Conservation (phyloP, 2,329 filamentous ascomycete genomes). For the Aspergillus awamori region DNA sequence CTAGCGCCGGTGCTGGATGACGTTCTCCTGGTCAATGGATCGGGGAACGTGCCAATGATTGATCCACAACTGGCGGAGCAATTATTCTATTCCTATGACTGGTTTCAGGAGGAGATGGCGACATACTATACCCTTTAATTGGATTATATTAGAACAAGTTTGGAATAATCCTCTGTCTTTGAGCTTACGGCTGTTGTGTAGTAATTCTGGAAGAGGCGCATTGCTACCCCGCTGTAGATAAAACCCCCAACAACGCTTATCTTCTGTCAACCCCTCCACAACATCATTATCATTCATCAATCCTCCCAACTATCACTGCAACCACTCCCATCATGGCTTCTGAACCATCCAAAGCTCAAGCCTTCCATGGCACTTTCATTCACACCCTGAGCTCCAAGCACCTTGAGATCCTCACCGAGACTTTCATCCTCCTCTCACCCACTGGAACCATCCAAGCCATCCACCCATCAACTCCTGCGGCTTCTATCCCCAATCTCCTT, state of each 20-base stretch:
- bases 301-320: no score
- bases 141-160: neutral
- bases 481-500: conserved; percentile 30
- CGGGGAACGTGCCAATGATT: conserved; percentile 34
- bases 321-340: neutral
- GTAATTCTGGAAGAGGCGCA: neutral
- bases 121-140: conserved; percentile 42
- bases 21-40: conserved; percentile 37
- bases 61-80: conserved; percentile 43
- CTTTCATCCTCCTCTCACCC: conserved; percentile 35
- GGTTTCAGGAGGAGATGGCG: conserved; percentile 45
- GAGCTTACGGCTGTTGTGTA: neutral
- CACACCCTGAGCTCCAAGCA: conserved; percentile 29
- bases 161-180: neutral
- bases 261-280: conserved; percentile 15
- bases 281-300: conserved; percentile 9
- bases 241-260: neutral
- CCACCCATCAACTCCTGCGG: conserved; percentile 22
- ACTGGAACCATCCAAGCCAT: conserved; percentile 36
- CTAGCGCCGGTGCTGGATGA: conserved; percentile 40
- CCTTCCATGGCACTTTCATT: conserved; percentile 40
- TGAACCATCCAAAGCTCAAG: conserved; percentile 29
- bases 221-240: conserved; percentile 11
- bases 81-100: conserved; percentile 43
- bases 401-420: conserved; percentile 37